These are phyloP conservation scores for Apophysomyces ossiformis DNA, from an alignment of 371 early-diverging fungal species.

Conservation along the genomic window DNA sequence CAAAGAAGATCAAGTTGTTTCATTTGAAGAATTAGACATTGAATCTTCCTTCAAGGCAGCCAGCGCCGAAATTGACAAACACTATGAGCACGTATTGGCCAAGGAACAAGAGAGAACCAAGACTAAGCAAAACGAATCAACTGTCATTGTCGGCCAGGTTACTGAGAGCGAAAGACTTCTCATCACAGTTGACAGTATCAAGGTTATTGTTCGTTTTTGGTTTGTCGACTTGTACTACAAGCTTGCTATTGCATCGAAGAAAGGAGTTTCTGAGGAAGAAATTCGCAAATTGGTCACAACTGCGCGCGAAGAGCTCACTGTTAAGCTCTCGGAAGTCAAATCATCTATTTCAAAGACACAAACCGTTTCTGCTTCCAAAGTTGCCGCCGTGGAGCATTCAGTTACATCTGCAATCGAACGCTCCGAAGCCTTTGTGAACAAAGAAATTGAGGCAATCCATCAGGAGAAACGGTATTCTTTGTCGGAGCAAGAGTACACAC, in stretches of 20 bases:
- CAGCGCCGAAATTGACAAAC: slow-evolving; percentile 31
- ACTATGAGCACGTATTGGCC: slow-evolving; percentile 22
- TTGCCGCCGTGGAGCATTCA: slow-evolving; percentile 24
- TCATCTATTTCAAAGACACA: slow-evolving; percentile 22
- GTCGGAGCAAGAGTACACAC: slow-evolving; percentile 27
- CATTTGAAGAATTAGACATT: slow-evolving; percentile 26
- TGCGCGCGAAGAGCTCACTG: slow-evolving; percentile 31
- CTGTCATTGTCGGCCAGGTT: slow-evolving; percentile 7
- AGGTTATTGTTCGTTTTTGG: slow-evolving; percentile 42
- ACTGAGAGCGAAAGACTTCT: slow-evolving; percentile 25
- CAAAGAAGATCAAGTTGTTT: slow-evolving; percentile 20
- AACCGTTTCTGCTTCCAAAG: slow-evolving; percentile 18
- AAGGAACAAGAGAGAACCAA: slow-evolving; percentile 8
- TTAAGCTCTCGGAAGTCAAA: slow-evolving; percentile 21
- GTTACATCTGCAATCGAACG: slow-evolving; percentile 35
- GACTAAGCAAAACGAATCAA: neutral
- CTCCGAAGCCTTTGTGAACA: slow-evolving; percentile 24
- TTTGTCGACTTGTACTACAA: slow-evolving; percentile 26
- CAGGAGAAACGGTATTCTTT: slow-evolving; percentile 25
- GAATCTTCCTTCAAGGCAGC: slow-evolving; percentile 22
- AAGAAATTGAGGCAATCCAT: slow-evolving; percentile 24
- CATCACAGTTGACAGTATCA: slow-evolving; percentile 35
- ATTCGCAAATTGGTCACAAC: slow-evolving; percentile 28
- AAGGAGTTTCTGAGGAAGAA: slow-evolving; percentile 43
- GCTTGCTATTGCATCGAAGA: slow-evolving; percentile 28